A percentile compares a stretch with the other conserved stretches of the same genome.
These are phyloP conservation scores for Mycena floridula DNA, from an alignment of 768 basidiomycete genomes.

Conservation along the genomic window DNA sequence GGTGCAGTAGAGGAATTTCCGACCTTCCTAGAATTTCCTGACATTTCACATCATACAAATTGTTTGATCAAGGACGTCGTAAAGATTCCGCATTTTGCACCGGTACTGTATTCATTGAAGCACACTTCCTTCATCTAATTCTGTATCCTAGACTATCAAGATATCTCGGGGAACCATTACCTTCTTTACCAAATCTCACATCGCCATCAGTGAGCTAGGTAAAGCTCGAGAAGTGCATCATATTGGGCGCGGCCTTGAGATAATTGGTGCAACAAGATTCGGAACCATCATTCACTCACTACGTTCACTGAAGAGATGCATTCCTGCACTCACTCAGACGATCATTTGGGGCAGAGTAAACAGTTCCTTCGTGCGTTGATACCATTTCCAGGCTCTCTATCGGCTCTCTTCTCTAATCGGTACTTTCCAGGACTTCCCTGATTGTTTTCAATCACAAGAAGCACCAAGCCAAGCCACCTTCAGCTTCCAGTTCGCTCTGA, in stretches of 20 bases:
- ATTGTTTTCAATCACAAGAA: not conserved
- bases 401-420: not conserved
- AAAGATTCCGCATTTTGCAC: conserved; percentile 14
- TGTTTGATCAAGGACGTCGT: conserved; percentile 19
- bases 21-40: conserved; percentile 15
- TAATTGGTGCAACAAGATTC: conserved; percentile 20
- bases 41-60: conserved; percentile 19
- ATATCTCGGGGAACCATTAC: conserved; percentile 13
- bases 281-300: conserved; percentile 13
- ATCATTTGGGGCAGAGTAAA: conserved; percentile 7
- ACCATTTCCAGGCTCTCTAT: not conserved
- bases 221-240: conserved; percentile 7
- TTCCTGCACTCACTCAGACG: conserved; percentile 12
- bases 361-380: conserved; percentile 10
- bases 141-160: conserved; percentile 5
- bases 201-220: conserved; percentile 10
- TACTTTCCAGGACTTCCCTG: not conserved
- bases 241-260: conserved; percentile 12
- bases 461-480: not conserved
- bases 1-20: conserved; percentile 9
- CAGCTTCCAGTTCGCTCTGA: conserved; percentile 13
- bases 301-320: conserved; percentile 11
- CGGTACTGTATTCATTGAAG: conserved; percentile 3
- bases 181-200: conserved; percentile 15
- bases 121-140: not conserved